These are phyloP conservation scores for Nicotiana benthamiana DNA, from an alignment of 257 asterid genomes.

Conservation along the genomic window DNA sequence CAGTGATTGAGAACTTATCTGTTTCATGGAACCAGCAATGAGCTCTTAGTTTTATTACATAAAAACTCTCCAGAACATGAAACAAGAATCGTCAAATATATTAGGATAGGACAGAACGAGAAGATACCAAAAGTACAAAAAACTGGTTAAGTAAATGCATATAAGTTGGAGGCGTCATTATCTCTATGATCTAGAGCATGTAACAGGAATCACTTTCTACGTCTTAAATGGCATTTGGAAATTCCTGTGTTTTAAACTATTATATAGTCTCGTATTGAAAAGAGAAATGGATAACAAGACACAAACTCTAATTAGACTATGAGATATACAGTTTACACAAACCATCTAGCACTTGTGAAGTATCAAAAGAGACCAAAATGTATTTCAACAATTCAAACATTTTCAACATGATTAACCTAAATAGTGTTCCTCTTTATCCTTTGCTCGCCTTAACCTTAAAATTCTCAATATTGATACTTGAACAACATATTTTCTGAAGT, in stretches of 20 bases:
- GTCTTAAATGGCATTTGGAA: background rate
- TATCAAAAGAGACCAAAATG: background rate
- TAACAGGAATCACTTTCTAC: background rate
- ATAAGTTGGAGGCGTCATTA: background rate
- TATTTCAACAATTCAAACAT: background rate
- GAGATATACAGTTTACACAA: background rate
- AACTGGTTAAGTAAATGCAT: background rate
- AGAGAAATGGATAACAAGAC: background rate
- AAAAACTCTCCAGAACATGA: background rate
- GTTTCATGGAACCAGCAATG: conserved; percentile 13
- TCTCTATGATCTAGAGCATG: background rate
- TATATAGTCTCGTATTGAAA: background rate
- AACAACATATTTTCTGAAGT: background rate
- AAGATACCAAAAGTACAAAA: background rate
- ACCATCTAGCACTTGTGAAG: background rate
- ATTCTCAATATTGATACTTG: background rate
- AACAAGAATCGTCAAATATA: background rate
- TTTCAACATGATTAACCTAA: background rate
- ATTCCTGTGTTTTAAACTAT: background rate
- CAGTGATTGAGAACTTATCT: conserved; percentile 44
- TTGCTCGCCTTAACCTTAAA: background rate
- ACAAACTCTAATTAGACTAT: background rate
- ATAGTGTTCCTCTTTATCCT: background rate
- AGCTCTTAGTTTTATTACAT: background rate
- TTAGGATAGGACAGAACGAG: background rate